Conservation (phyloP, 495 filamentous ascomycete species). For the Trypethelium eluteriae region DNA sequence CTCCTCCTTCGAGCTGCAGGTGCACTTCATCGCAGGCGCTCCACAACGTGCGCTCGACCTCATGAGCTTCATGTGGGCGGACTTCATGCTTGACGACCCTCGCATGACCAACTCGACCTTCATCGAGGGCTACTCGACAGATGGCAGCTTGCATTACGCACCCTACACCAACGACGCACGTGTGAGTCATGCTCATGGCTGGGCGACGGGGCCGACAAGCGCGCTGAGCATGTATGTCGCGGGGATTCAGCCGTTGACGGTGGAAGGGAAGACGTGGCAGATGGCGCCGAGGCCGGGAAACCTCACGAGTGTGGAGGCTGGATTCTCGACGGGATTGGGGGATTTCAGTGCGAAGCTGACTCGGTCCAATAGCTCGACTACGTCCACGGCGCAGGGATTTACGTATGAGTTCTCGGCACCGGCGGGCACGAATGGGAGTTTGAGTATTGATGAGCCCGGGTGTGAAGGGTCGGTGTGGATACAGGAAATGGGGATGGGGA, state of each 20-base stretch:
- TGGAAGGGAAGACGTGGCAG: slow-evolving; percentile 44
- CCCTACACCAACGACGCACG: slow-evolving; percentile 47
- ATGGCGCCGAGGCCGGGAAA: slow-evolving; percentile 47
- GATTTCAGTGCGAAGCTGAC: slow-evolving; percentile 39
- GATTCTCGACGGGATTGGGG: slow-evolving; percentile 49
- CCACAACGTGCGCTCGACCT: slow-evolving; percentile 47
- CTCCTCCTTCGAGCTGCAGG: slow-evolving; percentile 54
- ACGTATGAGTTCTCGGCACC: slow-evolving; percentile 37
- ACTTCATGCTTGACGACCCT: slow-evolving; percentile 52
- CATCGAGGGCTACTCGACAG: slow-evolving; percentile 51
- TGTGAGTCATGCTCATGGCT: slow-evolving; percentile 54
- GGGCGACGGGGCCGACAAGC: slow-evolving; percentile 52
- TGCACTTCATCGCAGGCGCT: slow-evolving; percentile 45
- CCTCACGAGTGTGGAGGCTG: slow-evolving; percentile 46
- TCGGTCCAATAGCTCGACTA: slow-evolving; percentile 21
- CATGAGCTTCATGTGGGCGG: slow-evolving; percentile 50
- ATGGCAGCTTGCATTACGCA: slow-evolving; percentile 52
- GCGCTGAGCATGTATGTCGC: slow-evolving; percentile 47
- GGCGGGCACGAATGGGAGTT: slow-evolving; percentile 40
- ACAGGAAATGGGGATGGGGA: slow-evolving; percentile 27
- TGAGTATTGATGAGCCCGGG: slow-evolving; percentile 34
- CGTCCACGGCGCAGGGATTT: slow-evolving; percentile 32
- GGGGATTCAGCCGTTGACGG: slow-evolving; percentile 46
- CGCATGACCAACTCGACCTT: slow-evolving; percentile 56
- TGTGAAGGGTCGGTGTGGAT: slow-evolving; percentile 15